Evolutionary conservation across 495 filamentous ascomycete genomes (phyloP), one percentile per base, ranked within the genome.

Genomic region (Haplographium delicatum): DNA sequence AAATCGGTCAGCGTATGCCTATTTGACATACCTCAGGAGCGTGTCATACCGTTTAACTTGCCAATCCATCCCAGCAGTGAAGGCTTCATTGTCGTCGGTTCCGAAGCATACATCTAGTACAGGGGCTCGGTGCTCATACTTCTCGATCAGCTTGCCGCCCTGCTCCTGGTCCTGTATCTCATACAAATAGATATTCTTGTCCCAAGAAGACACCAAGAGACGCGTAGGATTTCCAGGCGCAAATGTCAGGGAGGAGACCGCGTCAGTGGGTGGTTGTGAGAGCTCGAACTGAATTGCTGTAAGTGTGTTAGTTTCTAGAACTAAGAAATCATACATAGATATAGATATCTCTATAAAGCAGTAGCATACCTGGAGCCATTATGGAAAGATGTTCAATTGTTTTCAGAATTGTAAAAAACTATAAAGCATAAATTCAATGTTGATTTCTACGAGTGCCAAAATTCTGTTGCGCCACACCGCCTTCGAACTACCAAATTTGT

Each of bases 71-170:
- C 90, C 86, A 35, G 81, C 89, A 18, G 75, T 88, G 73, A 86
- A 97, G 41, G 93, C 83, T 65, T 88, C 88, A 52, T 79, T 68
- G 52, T 91, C 80, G 62, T 84, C 81, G 30, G 78, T 78, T 57
- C 91, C 93, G 61, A 89, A 98, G 70, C 91, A 96, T 27, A 90
- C 86, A 64, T 94, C 88, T 24, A 97, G 73, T 19, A 97, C 85
- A 0, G 93, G 91, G 7, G 89, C 89, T 47, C 82, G 83, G 65
- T 93, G 85, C 66, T 87, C 82, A 63, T 85, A 89, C 56, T 80
- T 88, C 46, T 78, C 72, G 19, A 89, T 62, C 18, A 94, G 75
- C 47, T 80, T 75, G 16, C 76, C 79, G 8, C 78, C 80, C 51
- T 80, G 76, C 37, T 59, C 56, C 31, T 83, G 80, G 37, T 75